Evolutionary conservation across 805 yeast genomes (phyloP), one percentile per base, ranked within the genome.

Genomic region (Wickerhamomyces silvicola): DNA sequence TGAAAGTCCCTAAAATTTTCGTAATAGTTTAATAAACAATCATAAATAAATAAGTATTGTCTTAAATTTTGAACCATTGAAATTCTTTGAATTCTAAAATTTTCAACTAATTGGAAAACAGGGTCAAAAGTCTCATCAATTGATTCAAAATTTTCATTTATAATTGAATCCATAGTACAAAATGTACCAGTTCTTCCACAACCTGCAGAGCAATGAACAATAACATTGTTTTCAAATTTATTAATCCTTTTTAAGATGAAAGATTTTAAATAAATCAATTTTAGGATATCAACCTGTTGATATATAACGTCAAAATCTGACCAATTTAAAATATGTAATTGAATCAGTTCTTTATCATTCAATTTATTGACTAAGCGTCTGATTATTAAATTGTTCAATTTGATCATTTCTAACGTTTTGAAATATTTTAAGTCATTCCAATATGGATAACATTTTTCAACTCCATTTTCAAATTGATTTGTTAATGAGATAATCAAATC

Each of bases 101-200:
- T 69, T 43, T 78, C 74, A 10, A 84, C 79, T 4, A 75, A 70
- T 42, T 75, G 68, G 45, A 69, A 75, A 3, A 84, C 64, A 28
- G 80, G 66, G 54, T 82, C 92, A 30, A 21, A 19, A 26, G 15
- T 2, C 10, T 32, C 38, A 10, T 25, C 31, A 28, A 12, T 28
- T 18, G 16, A 27, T 31, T 22, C 24, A 12, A 32, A 24, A 18
- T 40, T 33, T 14, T 16, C 81, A 30, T 78, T 70, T 22, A 75
- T 57, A 15, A 68, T 63, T 0, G 79, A 66, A 48, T 84, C 94
- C 15, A 81, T 59, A 2, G 86, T 74, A 39, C 87, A 75, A 50
- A 79, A 81, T 2, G 95, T 83, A 2, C 98, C 98, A 0, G 97
- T 86, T 36, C 98, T 66, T 13, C 98, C 98, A 51, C 95, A 87